These are phyloP conservation scores for Fennellomyces sp. DNA, from an alignment of 371 early-diverging fungal genomes.

Conservation along the genomic window DNA sequence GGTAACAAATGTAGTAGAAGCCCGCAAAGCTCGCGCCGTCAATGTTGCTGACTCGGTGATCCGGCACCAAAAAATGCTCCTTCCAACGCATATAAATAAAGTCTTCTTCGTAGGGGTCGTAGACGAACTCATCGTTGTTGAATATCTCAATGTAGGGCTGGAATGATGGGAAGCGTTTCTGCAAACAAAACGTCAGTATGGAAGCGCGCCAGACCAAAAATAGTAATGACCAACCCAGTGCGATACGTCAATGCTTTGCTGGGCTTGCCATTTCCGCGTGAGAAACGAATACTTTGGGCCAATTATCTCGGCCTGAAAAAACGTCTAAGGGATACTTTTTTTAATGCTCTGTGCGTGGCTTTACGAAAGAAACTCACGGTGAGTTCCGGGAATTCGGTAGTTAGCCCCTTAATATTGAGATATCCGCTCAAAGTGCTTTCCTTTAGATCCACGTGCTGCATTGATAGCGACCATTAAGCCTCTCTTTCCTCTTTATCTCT, in stretches of 20 bases:
- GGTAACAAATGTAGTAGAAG: slow-evolving; percentile 93
- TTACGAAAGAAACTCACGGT: slow-evolving; percentile 24
- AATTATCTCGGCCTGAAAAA: slow-evolving; percentile 86
- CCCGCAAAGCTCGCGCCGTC: slow-evolving; percentile 94
- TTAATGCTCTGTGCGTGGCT: background rate
- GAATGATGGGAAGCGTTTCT: slow-evolving; percentile 73
- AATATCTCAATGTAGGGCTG: slow-evolving; percentile 61
- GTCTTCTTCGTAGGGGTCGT: slow-evolving; percentile 72
- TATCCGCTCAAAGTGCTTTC: slow-evolving; percentile 75
- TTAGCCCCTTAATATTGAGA: slow-evolving; percentile 74
- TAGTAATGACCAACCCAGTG: slow-evolving; percentile 79
- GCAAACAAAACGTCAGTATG: background rate
- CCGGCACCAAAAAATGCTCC: slow-evolving; percentile 95
- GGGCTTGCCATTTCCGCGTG: slow-evolving; percentile 89
- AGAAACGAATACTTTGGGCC: slow-evolving; percentile 79
- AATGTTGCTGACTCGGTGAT: slow-evolving; percentile 85
- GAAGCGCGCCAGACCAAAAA: background rate
- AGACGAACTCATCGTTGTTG: slow-evolving; percentile 69
- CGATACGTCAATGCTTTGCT: slow-evolving; percentile 69
- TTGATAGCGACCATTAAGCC: background rate
- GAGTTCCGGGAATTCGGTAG: slow-evolving; percentile 63
- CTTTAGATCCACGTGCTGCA: slow-evolving; percentile 63
- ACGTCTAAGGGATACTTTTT: slow-evolving; percentile 49
- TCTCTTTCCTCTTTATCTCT: background rate
- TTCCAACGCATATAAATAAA: slow-evolving; percentile 97